Percentiles rank a stretch among this genome's conserved stretches.
These are phyloP conservation scores for Nicotiana undulata DNA, from an alignment of 257 asterid species.

Conservation along the genomic window DNA sequence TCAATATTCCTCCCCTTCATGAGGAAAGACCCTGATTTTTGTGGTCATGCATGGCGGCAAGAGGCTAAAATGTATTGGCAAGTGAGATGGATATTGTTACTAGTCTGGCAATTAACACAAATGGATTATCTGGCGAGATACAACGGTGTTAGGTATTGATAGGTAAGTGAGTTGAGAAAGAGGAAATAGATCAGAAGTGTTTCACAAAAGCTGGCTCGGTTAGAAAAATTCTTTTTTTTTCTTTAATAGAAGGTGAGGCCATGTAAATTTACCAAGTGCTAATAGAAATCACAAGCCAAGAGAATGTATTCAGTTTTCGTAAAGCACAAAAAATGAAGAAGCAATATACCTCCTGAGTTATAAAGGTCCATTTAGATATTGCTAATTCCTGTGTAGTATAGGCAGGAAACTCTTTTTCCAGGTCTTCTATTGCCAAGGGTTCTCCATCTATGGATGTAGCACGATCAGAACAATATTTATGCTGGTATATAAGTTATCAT, in stretches of 20 bases:
- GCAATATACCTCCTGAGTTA: slow-evolving; percentile 62
- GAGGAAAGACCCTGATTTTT: neutral
- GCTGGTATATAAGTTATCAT: neutral
- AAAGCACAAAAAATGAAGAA: neutral
- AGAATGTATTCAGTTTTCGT: neutral
- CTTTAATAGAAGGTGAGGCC: neutral
- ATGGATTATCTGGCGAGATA: neutral
- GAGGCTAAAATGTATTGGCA: neutral
- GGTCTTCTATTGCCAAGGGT: slow-evolving; percentile 48
- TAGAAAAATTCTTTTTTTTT: neutral
- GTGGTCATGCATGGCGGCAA: neutral
- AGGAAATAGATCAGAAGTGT: neutral
- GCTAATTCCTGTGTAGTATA: slow-evolving; percentile 39
- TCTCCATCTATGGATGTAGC: slow-evolving; percentile 61
- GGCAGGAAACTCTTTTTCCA: slow-evolving; percentile 49
- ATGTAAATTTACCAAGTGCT: neutral
- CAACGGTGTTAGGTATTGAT: neutral
- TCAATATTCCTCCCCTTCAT: neutral
- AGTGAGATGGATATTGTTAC: neutral
- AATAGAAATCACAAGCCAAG: neutral
- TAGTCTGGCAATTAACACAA: neutral
- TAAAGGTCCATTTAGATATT: slow-evolving; percentile 70
- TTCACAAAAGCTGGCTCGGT: neutral
- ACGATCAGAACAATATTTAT: neutral
- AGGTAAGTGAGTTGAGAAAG: neutral